Percentiles rank a stretch among this genome's conserved stretches.
phyloP scores from a whole-genome alignment of 345 rosid species.

The Syzygium grande region DNA sequence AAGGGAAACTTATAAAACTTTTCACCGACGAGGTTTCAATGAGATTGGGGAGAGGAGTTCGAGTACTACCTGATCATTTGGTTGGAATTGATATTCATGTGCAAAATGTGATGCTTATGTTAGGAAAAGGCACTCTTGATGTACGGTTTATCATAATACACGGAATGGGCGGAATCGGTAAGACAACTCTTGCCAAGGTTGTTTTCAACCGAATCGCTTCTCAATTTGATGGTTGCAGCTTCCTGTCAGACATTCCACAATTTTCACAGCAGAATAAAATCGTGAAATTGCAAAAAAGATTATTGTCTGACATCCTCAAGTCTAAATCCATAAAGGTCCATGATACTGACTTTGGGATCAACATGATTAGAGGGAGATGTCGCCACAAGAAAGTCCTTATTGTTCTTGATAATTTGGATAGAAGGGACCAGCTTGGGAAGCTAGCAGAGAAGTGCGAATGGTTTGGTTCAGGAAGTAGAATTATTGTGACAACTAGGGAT shows the following conservation, averaged over 20 bases:
- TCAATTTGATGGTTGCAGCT: not conserved
- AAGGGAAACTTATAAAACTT: not conserved
- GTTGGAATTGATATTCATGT: not conserved
- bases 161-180: constrained; percentile 4
- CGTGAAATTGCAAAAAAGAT: not conserved
- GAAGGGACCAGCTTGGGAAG: not conserved
- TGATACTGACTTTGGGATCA: not conserved
- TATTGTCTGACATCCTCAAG: not conserved
- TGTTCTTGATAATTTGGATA: not conserved
- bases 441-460: not conserved
- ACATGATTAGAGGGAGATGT: not conserved
- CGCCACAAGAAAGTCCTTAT: not conserved
- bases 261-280: not conserved
- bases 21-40: not conserved
- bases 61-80: not conserved
- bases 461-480: not conserved
- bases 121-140: not conserved
- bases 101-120: not conserved
- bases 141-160: not conserved
- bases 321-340: not conserved
- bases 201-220: not conserved
- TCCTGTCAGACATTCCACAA: not conserved
- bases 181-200: constrained; percentile 2
- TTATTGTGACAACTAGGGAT: constrained; percentile 1
- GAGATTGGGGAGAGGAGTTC: not conserved